Evolutionary conservation across 208 protist genomes (phyloP), one percentile per base, ranked within the genome.

Genomic region (Crithidia thermophila): DNA sequence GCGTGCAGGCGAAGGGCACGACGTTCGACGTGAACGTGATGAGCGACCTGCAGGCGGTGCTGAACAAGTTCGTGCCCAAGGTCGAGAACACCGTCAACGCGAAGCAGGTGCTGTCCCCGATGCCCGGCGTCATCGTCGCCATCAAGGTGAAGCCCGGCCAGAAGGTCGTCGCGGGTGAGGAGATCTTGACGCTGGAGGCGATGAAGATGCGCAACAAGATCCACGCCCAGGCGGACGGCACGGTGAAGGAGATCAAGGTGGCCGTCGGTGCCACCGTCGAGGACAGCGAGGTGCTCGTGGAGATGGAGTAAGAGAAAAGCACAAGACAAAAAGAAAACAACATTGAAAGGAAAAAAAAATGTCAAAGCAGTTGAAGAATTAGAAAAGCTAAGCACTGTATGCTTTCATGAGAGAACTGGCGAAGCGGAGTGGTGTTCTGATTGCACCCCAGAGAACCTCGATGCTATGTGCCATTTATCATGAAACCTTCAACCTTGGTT

Each of bases 131-230:
- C 56, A 90, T 98, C 25, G 85, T 88, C 16, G 94, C 94, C 55
- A 60, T 99, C 11, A 67, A 80, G 46, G 94, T 95, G 3, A 20
- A 68, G 18, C 75, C 67, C 16, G 97, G 98, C 13, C 72, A 94
- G 39, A 57, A 45, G 21, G 94, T 99, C 14, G 81, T 85, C 34
- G 80, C 82, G 14, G 97, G 94, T 23, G 67, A 97, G 40, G 57
- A 92, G 33, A 45, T 99, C 13, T 52, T 98, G 25, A 82, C 97
- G 9, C 74, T 99, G 52, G 96, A 98, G 72, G 96, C 96, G 18
- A 99, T 99, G 97, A 99, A 99, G 82, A 99, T 99, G 95, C 91
- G 98, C 51, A 85, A 88, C 71, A 84, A 79, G 27, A 67, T 97
- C 31, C 37, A 73, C 56, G 73, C 85, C 21, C 60, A 67, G 31